Base-by-base conservation (phyloP, 257 asterid genomes). In the Nemophila menziesii region DNA sequence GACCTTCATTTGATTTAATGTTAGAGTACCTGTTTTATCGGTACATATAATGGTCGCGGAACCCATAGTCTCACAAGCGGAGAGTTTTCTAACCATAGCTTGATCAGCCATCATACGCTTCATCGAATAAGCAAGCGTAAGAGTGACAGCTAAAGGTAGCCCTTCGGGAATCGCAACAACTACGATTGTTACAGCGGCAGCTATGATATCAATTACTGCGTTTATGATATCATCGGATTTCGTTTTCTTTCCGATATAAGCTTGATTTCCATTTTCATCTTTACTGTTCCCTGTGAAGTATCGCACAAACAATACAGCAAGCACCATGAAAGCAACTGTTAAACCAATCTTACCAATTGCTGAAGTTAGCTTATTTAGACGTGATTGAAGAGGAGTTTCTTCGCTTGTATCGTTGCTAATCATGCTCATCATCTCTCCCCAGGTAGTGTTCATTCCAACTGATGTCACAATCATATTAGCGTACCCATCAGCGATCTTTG, bases 131-230 rank as follows among this genome's bases (percentile, higher is more conserved):
- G 85, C 78, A 18, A 76, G 72, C 33, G 80, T 69, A n/a, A 76
- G 72, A 3, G 78, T 72, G 8, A 75, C 67, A 4, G 73, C 85
- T 23, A 75, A 38, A 11, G 78, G 85, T 27, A 75, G 42, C 2
- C 84, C 85, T 54, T 72, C 85, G 0, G 85, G 85, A 16, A 75
- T 72, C 0, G 78, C 78, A 8, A 60, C 80, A 21, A 75, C 80
- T 1, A 75, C 68, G 20, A 75, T 69, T 5, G 69, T 65, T 19
- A 72, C 78, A 1, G 77, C 78, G 5, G 63, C 57, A 8, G 80
- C 63, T 3, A 75, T 38, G 22, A 63, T 65, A 27, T 62, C 49
- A 44, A 75, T 68, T 47, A 75, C 75, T 3, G 65, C 43, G 24
- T 71, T 68, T 44, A 72, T 65, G 44, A 65, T 62, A 27, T 62